Base-by-base conservation (phyloP, 306 rosid species). In the Malus orientalis region DNA sequence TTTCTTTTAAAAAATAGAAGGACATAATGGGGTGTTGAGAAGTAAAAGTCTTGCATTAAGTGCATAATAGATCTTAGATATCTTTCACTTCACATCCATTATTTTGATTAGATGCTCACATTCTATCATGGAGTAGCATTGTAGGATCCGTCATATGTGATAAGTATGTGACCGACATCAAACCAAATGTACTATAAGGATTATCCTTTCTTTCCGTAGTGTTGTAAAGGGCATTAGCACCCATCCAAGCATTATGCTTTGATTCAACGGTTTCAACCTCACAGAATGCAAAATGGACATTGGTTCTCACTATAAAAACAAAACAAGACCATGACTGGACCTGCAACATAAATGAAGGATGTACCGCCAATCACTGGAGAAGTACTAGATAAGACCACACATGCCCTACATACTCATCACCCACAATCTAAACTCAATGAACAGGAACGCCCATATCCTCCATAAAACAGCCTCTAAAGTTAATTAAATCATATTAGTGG, bases 261-360 rank as follows among this genome's bases (percentile, higher is more conserved):
- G 19, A 49, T 49, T 49, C 55, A 49, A 49, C 54, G 19, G 55
- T 14, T 49, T 49, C 55, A 49, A 49, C 19, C 54, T 49, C 20
- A 5, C 54, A 15, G 54, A 49, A 49, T 60, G 63, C 57, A 76
- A 77, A 74, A 74, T 79, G 83, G 47, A 9, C 88, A 79, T 78
- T 72, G 58, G 54, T 83, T 71, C 66, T 53, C 23, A 29, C 23
- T 53, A 82, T 67, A 84, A 75, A 84, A 82, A 78, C 86, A 86
- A 88, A 80, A 70, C 42, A 36, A 22, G 88, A 63, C 81, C 92
- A 88, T 84, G 69, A 80, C 80, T 75, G 44, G 80, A n/a, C 61
- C 45, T 66, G 86, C 67, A 75, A 77, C 62, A 81, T 77, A 79
- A 81, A 78, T 79, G 63, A 42, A 40, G 11, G 45, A 42, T 9